A percentile compares a stretch with the other conserved stretches of the same genome.
phyloP scores from a whole-genome alignment of 768 basidiomycete species.

The Suillus subaureus region DNA sequence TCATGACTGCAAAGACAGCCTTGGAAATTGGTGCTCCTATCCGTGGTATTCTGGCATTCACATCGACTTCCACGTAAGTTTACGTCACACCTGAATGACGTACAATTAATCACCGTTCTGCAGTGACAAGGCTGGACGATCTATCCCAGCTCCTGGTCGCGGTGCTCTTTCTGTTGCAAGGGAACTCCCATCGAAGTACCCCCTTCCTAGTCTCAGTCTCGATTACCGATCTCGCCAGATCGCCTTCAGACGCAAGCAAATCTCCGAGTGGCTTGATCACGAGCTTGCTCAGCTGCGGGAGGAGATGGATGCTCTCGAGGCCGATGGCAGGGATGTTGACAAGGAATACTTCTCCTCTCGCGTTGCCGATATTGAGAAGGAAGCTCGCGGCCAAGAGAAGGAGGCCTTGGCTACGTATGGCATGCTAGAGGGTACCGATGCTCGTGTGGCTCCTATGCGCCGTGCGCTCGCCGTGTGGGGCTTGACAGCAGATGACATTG shows the following conservation, averaged over 20 bases:
- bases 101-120: constrained; percentile 16
- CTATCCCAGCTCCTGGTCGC: constrained; percentile 94
- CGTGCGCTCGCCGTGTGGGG: constrained; percentile 98
- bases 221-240: constrained; percentile 93
- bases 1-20: constrained; percentile 97
- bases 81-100: not conserved
- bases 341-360: constrained; percentile 76
- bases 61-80: constrained; percentile 91
- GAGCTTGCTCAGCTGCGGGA: constrained; percentile 84
- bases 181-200: constrained; percentile 77
- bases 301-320: constrained; percentile 68
- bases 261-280: constrained; percentile 91
- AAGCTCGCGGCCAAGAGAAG: constrained; percentile 90
- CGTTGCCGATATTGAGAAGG: constrained; percentile 83
- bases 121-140: constrained; percentile 98
- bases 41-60: constrained; percentile 92
- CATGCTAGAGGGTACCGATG: constrained; percentile 89
- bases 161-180: constrained; percentile 90
- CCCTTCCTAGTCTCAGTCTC: constrained; percentile 79
- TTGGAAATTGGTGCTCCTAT: constrained; percentile 93
- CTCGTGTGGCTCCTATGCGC: constrained; percentile 86
- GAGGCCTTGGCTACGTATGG: constrained; percentile 93
- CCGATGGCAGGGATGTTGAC: constrained; percentile 51
- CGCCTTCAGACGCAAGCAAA: constrained; percentile 92
- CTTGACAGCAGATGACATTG: constrained; percentile 89